Conservation (phyloP, 257 asterid genomes). For the Scutellaria barbata region DNA sequence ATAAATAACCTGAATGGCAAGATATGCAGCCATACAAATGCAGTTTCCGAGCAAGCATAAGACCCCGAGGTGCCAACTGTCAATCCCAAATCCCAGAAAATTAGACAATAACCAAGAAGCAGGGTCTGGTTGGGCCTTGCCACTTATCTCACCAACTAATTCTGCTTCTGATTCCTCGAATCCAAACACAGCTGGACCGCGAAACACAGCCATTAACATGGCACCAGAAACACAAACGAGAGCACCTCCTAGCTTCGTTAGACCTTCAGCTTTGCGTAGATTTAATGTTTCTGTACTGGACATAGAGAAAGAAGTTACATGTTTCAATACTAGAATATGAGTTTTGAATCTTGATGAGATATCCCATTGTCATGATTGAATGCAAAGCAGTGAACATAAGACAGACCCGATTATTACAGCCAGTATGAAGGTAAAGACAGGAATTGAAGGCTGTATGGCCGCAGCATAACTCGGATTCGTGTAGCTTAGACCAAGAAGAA, state of each 20-base stretch:
- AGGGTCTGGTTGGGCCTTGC: slow-evolving; percentile 85
- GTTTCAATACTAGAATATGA: too few species aligned
- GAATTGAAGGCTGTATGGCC: slow-evolving; percentile 94
- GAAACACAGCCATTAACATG: slow-evolving; percentile 78
- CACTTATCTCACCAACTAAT: slow-evolving; percentile 63
- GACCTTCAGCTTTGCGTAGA: slow-evolving; percentile 77
- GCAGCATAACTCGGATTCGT: slow-evolving; percentile 97
- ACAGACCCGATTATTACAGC: slow-evolving; percentile 92
- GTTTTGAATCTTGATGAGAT: too few species aligned
- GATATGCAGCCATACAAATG: slow-evolving; percentile 87
- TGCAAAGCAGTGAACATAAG: slow-evolving; percentile 8
- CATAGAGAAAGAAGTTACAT: slow-evolving; percentile 29
- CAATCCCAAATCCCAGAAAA: slow-evolving; percentile 68
- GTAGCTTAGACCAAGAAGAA: slow-evolving; percentile 93
- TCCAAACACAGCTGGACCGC: slow-evolving; percentile 89
- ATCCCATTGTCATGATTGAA: too few species aligned
- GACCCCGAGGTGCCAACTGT: slow-evolving; percentile 89
- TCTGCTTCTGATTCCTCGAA: slow-evolving; percentile 60
- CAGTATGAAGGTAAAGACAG: slow-evolving; percentile 91
- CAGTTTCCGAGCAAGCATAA: slow-evolving; percentile 93
- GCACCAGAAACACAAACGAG: slow-evolving; percentile 91
- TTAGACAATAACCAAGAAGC: slow-evolving; percentile 72
- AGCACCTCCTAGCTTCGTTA: slow-evolving; percentile 87
- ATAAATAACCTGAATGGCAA: slow-evolving; percentile 79
- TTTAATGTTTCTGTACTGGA: slow-evolving; percentile 92